Base-by-base conservation (phyloP, 768 basidiomycete species). In the Chlorophyllum brunneum region DNA sequence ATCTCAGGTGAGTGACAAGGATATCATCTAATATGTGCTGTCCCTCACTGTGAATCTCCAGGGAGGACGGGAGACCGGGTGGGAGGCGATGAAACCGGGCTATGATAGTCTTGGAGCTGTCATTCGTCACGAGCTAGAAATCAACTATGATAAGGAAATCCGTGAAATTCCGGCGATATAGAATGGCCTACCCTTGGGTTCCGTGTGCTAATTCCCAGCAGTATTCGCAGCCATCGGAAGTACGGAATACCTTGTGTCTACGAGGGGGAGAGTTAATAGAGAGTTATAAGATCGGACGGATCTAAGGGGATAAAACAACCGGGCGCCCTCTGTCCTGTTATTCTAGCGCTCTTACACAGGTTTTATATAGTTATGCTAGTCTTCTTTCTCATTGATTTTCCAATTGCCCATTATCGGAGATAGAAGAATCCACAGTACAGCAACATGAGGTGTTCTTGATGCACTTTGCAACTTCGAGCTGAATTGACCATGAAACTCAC, bases 161-260 rank as follows among this genome's bases (percentile, higher is more conserved):
- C 7, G n/a, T 30, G 18, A 31, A 8, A n/a, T n/a, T 18, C 5
- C 10, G 10, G n/a, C 16, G 41, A 18, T 31, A 6, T 15, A 40
- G n/a, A 8, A 34, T 31, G 18, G 10, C 37, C 8, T 16, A 50
- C 48, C 38, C 31, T 50, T 7, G 37, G 48, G 22, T 41, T 40
- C 29, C 18, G 15, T 1, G 48, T 16, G 20, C 39, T 8, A 40
- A 50, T 8, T 40, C 48, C 48, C 48, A 50, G 20, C 48, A 39
- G 22, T 50, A 50, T 22, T 50, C 48, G n/a, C 48, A 40, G 22
- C 48, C 48, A 20, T 50, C 48, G 8, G 38, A 50, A 5, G 48
- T 39, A 22, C 38, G 38, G 10, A 50, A 50, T 10, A 50, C 38
- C 20, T 50, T 40, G 20, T 50, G 37, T 16, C 48, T 50, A 15